Conservation (phyloP, 2,329 filamentous ascomycete genomes). For the Aspergillus ochraceoroseus region DNA sequence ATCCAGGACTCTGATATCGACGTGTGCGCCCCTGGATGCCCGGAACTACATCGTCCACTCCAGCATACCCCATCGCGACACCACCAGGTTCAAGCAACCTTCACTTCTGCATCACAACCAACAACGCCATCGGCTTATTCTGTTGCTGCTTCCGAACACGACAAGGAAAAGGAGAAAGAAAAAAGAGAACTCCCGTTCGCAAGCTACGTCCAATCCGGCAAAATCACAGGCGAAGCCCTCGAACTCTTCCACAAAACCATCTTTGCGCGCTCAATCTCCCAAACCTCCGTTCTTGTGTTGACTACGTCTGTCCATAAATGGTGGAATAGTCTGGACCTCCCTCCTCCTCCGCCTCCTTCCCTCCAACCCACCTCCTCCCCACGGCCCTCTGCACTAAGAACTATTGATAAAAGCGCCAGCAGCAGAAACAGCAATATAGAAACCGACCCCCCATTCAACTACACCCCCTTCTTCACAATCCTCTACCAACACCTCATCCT, state of each 20-base stretch:
- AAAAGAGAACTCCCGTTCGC: constrained; percentile 32
- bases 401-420: constrained; percentile 1
- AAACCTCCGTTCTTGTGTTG: constrained; percentile 36
- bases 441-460: constrained; percentile 25
- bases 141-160: constrained; percentile 2
- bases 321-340: constrained; percentile 38
- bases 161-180: constrained; percentile 12
- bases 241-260: constrained; percentile 44
- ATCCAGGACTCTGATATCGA: constrained; percentile 43
- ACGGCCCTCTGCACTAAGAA: constrained; percentile 2
- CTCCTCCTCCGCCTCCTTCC: neutral
- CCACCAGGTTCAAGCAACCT: no score
- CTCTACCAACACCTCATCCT: constrained; percentile 41
- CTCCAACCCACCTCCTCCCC: neutral
- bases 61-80: constrained; percentile 11
- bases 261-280: constrained; percentile 38
- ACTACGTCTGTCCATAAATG: constrained; percentile 42
- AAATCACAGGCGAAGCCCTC: constrained; percentile 38
- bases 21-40: constrained; percentile 45
- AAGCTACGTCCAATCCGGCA: constrained; percentile 40
- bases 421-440: neutral
- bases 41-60: constrained; percentile 38
- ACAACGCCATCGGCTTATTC: constrained; percentile 3
- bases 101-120: neutral
- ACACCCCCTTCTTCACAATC: constrained; percentile 41